Evolutionary conservation across 257 asterid species (phyloP), one percentile per base, ranked within the genome.

Genomic region (Plantago major): DNA sequence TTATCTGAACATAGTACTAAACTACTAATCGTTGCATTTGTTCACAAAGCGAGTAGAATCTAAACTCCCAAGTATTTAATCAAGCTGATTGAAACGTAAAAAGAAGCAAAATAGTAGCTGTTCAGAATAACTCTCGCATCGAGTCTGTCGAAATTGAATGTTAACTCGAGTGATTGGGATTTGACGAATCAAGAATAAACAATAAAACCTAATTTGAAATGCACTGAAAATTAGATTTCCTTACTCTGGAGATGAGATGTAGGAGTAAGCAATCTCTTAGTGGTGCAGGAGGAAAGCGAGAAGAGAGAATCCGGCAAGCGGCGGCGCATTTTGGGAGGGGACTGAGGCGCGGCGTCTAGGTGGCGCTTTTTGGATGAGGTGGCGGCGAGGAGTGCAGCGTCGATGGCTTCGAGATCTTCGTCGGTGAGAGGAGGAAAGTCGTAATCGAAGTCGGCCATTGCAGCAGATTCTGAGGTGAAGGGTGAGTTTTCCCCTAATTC

Each of bases 261-360:
- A 16, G 12, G 52, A 44, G 58, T 52, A 37, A 26, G 0, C 28
- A 46, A 63, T 17, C 81, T 66, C 62, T 46, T 81, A 54, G 68
- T 72, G 64, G 67, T 58, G 63, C 89, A 77, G 43, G 72, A 81
- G 9, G 79, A 70, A 22, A 75, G 55, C 4, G 79, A 63, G 30
- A 42, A 83, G n/a, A 90, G 83, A 2, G 96, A 85, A 26, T 74
- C 83, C 11, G 96, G 98, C 76, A 90, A 75, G 51, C 83, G 83
- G 44, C 95, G 95, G 69, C 88, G 85, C 43, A 30, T 46, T 51
- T 57, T 68, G 56, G 75, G 77, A 28, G 71, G 71, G 7, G 66
- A 66, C 11, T 42, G 70, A 12, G 80, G 55, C 26, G 2, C 2
- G 50, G 67, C 57, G 6, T n/a, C 67, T 50, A 22, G 64, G 43